Evolutionary conservation across 495 filamentous ascomycete genomes (phyloP), one percentile per base, ranked within the genome.

Genomic region (Hypoxylon lenormandii): DNA sequence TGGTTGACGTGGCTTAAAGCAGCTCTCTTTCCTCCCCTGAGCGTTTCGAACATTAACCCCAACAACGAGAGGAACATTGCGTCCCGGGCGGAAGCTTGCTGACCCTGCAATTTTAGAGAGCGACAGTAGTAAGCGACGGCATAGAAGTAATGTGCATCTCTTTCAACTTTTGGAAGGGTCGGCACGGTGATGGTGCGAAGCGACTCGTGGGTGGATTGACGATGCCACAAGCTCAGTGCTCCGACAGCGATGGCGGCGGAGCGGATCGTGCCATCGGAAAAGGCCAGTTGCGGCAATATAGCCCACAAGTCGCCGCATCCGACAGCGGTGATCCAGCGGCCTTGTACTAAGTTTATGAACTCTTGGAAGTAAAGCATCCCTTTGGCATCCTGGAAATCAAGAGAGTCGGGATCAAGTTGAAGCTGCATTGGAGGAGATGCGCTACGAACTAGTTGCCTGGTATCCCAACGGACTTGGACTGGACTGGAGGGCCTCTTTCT

Each of bases 91-190:
- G 63, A 66, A 45, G 43, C 21, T 19, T 18, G 22, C n/a, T 59
- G 63, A 45, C 47, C 59, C 21, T 52, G 63, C 12, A 66, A 33
- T 26, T 66, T 58, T 5, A 66, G 22, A 10, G 53, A 57, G 3
- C 40, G 53, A 45, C 63, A 66, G 38, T 66, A 66, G 23, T 66
- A 66, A 33, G 28, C 46, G 28, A 66, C 47, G 53, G 63, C 53
- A 12, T 42, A 47, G 43, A 66, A 52, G n/a, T 66, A 66, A 52
- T 66, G 63, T 18, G 33, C 19, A 42, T 66, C 63, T 47, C 36
- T 11, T 37, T 51, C 46, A 3, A 33, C 23, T 21, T 5, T 43
- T 0, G 22, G 36, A 21, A 46, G 12, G n/a, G 16, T 13, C 18
- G 63, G 63, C 13, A 50, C 36, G 8, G 47, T 23, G 3, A 52